These are phyloP conservation scores for Tritrichomonas foetus DNA, from an alignment of 208 protist species.

Conservation along the genomic window DNA sequence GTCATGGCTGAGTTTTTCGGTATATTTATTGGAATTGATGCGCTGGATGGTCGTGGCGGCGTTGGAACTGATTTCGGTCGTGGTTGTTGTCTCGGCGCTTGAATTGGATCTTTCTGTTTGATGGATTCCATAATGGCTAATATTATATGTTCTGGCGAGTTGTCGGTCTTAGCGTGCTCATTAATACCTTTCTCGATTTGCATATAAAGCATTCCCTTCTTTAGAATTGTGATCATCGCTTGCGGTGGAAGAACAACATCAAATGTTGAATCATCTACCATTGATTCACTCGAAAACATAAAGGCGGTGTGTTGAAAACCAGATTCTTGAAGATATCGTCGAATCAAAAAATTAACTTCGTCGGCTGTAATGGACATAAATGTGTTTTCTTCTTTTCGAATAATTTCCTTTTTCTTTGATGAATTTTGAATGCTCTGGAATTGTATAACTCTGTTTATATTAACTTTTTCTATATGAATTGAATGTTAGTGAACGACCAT, in stretches of 20 bases:
- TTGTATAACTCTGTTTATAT: too few relatives aligned
- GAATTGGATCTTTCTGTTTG: neutral
- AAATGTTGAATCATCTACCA: neutral
- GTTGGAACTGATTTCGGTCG: neutral
- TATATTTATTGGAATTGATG: neutral
- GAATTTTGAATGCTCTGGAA: too few relatives aligned
- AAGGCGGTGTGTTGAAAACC: neutral
- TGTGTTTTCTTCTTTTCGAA: neutral
- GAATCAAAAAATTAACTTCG: slow-evolving; percentile 78
- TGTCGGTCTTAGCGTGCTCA: neutral
- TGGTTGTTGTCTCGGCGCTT: neutral
- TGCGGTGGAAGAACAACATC: neutral
- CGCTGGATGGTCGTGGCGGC: neutral
- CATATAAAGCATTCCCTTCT: slow-evolving; percentile 30
- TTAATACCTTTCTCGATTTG: neutral
- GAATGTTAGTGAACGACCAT: too few relatives aligned
- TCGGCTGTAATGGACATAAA: slow-evolving; percentile 58
- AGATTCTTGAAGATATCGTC: slow-evolving; percentile 74
- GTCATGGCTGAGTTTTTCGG: neutral
- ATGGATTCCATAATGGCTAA: neutral
- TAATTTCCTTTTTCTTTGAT: neutral
- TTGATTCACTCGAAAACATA: neutral
- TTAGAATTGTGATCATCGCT: slow-evolving; percentile 3
- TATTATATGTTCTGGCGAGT: neutral
- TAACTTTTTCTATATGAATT: too few relatives aligned